Evolutionary conservation across 1,284 basidiomycete genomes (phyloP).

Genomic region (Vanrija sp.): DNA sequence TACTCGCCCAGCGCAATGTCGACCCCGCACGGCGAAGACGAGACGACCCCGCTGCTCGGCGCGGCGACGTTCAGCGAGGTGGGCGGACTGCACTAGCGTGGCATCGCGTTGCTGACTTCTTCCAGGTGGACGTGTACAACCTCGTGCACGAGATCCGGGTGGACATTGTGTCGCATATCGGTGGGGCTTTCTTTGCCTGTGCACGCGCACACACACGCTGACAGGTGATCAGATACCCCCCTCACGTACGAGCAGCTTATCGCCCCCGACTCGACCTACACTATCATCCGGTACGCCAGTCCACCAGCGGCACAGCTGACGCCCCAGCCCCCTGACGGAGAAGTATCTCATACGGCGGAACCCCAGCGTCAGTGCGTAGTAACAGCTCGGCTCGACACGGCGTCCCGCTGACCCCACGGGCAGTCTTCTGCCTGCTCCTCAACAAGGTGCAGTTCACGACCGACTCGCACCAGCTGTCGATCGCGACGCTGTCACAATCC

Average conservation of each 20-base stretch:
- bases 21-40: constrained; percentile 12
- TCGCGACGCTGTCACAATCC: constrained; percentile 63
- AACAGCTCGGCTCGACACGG: no score
- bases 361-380: constrained; percentile 40
- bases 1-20: not conserved
- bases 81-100: not conserved
- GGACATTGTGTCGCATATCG: constrained; percentile 49
- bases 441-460: constrained; percentile 80
- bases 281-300: constrained; percentile 57
- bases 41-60: constrained; percentile 34
- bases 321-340: constrained; percentile 42
- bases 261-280: constrained; percentile 80
- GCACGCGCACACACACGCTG: not conserved
- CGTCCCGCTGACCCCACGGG: not conserved
- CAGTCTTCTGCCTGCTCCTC: constrained; percentile 80
- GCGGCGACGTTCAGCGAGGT: constrained; percentile 5
- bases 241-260: constrained; percentile 70
- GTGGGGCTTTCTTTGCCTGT: constrained; percentile 18
- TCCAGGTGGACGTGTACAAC: constrained; percentile 39
- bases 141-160: constrained; percentile 49
- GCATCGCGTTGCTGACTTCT: not conserved
- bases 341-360: constrained; percentile 46
- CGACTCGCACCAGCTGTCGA: constrained; percentile 58
- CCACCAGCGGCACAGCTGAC: not conserved
- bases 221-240: constrained; percentile 61